phyloP scores from a whole-genome alignment of 805 yeast genomes.

The Ogataea methylovora region DNA sequence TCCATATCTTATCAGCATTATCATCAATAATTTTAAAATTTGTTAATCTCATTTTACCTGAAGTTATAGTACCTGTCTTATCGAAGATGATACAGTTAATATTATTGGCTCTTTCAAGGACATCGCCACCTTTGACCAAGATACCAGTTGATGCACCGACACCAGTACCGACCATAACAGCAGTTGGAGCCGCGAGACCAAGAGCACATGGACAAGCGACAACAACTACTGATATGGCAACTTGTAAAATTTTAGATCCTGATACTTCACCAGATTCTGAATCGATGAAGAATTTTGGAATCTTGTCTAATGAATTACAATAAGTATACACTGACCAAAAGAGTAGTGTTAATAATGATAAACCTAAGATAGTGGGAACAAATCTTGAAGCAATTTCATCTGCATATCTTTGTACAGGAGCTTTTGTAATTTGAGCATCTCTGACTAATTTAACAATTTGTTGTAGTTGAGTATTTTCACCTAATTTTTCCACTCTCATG shows the following conservation, averaged over 20 bases:
- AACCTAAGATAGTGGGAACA: conserved; percentile 63
- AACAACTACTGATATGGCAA: conserved; percentile 86
- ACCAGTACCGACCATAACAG: conserved; percentile 98
- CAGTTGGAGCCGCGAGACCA: conserved; percentile 97
- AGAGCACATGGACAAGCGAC: conserved; percentile 99
- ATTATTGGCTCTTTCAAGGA: conserved; percentile 64
- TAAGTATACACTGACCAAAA: conserved; percentile 44
- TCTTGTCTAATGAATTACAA: conserved; percentile 2
- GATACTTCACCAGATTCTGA: conserved; percentile 8
- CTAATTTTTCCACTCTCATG: conserved; percentile 62
- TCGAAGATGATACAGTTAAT: conserved; percentile 73
- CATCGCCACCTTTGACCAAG: conserved; percentile 87
- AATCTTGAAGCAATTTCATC: conserved; percentile 80
- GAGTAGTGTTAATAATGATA: conserved; percentile 61
- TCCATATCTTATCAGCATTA: conserved; percentile 34
- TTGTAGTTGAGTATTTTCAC: conserved; percentile 78
- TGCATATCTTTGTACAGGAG: conserved; percentile 87
- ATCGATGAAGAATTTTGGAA: conserved; percentile 22
- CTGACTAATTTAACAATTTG: conserved; percentile 82
- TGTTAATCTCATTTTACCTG: conserved; percentile 60
- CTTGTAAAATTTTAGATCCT: conserved; percentile 38
- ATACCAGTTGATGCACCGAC: conserved; percentile 89
- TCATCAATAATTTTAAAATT: conserved; percentile 12
- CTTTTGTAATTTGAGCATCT: conserved; percentile 81
- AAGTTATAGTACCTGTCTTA: conserved; percentile 92